Evolutionary conservation across 2,329 filamentous ascomycete genomes (phyloP).

Genomic region (Phyllosticta paracitricarpa): DNA sequence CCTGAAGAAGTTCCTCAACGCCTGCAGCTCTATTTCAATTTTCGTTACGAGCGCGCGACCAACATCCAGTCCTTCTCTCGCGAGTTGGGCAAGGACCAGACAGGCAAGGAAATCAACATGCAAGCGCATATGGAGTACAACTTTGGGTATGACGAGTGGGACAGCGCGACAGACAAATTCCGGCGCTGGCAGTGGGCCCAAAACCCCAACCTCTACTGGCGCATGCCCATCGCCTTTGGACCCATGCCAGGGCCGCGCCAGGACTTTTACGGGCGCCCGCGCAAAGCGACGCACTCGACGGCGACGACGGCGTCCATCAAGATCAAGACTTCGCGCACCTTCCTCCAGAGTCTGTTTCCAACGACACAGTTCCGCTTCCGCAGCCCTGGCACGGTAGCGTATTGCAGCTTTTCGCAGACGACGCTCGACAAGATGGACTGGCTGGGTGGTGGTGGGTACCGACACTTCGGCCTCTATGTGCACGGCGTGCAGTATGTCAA

Average conservation of each 20-base stretch:
- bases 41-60: slow-evolving; percentile 49
- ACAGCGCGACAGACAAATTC: slow-evolving; percentile 42
- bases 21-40: slow-evolving; percentile 49
- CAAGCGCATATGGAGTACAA: slow-evolving; percentile 40
- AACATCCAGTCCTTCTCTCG: slow-evolving; percentile 50
- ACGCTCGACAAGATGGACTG: slow-evolving; percentile 44
- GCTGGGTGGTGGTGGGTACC: slow-evolving; percentile 52
- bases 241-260: slow-evolving; percentile 33
- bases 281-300: slow-evolving; percentile 18
- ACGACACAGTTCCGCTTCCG: slow-evolving; percentile 26
- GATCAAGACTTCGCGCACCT: slow-evolving; percentile 31
- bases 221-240: slow-evolving; percentile 35
- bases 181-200: slow-evolving; percentile 42
- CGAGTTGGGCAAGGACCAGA: slow-evolving; percentile 39
- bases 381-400: slow-evolving; percentile 27
- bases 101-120: slow-evolving; percentile 18
- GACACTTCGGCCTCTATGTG: slow-evolving; percentile 49
- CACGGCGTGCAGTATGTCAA: slow-evolving; percentile 51
- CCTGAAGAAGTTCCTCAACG: slow-evolving; percentile 29
- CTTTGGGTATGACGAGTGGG: slow-evolving; percentile 50
- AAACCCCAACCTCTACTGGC: slow-evolving; percentile 23
- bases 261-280: slow-evolving; percentile 16
- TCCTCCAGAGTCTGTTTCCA: slow-evolving; percentile 33
- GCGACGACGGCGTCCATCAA: slow-evolving; percentile 32
- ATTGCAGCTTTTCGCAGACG: slow-evolving; percentile 30